Percentiles rank a stretch among this genome's conserved stretches.
phyloP scores from a whole-genome alignment of 2,329 filamentous ascomycete genomes.

The Leptoxyphium fumago region DNA sequence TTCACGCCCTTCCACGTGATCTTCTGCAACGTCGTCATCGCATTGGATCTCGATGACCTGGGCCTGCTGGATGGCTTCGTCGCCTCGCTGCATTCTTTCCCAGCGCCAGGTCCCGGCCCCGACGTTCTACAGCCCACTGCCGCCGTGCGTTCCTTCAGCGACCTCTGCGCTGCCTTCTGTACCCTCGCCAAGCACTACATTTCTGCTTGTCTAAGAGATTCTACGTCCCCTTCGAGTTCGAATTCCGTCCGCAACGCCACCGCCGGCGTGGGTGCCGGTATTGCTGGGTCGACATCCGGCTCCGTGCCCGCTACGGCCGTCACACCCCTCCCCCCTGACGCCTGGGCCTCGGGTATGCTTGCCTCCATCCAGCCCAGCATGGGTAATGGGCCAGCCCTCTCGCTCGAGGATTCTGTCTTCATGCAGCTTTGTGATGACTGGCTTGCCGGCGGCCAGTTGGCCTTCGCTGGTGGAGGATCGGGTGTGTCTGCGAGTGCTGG shows the following conservation, averaged over 20 bases:
- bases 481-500: too few relatives aligned
- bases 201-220: background rate
- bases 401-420: background rate
- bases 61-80: slow-evolving; percentile 11
- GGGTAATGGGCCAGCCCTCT: background rate
- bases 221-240: background rate
- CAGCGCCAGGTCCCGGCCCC: slow-evolving; percentile 1
- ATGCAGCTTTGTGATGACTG: background rate
- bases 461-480: too few relatives aligned
- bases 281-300: too few relatives aligned
- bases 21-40: slow-evolving; percentile 26
- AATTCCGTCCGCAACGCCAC: background rate
- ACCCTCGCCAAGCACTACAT: slow-evolving; percentile 7
- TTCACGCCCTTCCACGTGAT: slow-evolving; percentile 47
- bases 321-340: background rate
- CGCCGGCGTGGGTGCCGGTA: background rate
- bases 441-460: background rate
- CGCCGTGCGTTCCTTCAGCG: slow-evolving; percentile 8
- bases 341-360: background rate
- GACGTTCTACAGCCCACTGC: slow-evolving; percentile 8
- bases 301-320: background rate
- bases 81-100: slow-evolving; percentile 4
- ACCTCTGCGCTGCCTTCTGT: slow-evolving; percentile 10
- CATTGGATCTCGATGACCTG: slow-evolving; percentile 8
- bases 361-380: background rate